phyloP scores from a whole-genome alignment of 2,329 filamentous ascomycete species.

The Diplodia mutila region DNA sequence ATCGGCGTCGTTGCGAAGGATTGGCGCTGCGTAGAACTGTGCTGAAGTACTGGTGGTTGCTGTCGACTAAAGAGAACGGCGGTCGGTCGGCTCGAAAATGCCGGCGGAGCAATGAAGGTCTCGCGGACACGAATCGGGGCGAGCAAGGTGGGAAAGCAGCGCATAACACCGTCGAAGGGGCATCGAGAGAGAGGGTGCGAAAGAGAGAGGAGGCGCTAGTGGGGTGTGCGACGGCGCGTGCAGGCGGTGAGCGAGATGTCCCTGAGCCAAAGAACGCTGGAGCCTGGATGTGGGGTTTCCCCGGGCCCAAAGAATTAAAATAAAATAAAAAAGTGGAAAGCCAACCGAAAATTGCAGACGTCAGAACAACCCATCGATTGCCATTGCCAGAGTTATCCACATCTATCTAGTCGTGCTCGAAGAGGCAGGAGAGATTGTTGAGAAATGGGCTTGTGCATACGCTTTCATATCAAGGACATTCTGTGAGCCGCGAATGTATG shows the following conservation, averaged over 20 bases:
- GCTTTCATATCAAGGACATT: neutral
- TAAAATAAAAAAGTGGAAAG: conserved; percentile 3
- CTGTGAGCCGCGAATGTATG: neutral
- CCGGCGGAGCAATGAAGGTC: neutral
- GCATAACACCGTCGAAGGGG: conserved; percentile 3
- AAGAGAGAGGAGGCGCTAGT: neutral
- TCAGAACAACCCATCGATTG: neutral
- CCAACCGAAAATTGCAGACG: neutral
- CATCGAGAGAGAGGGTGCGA: neutral
- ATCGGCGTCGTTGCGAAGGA: neutral
- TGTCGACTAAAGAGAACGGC: neutral
- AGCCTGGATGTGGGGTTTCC: neutral
- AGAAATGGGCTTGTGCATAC: neutral
- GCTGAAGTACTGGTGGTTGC: neutral
- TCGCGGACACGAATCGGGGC: neutral
- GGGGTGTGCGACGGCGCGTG: neutral
- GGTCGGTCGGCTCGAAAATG: neutral
- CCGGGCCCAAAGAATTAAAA: neutral
- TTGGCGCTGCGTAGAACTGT: neutral
- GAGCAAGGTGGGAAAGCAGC: neutral
- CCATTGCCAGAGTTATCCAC: neutral
- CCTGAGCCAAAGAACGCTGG: neutral
- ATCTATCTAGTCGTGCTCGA: too few species aligned
- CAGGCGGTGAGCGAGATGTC: conserved; percentile 17
- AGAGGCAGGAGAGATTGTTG: too few species aligned